Conservation (phyloP, 768 basidiomycete genomes). For the Kwoniella mangroviensis region DNA sequence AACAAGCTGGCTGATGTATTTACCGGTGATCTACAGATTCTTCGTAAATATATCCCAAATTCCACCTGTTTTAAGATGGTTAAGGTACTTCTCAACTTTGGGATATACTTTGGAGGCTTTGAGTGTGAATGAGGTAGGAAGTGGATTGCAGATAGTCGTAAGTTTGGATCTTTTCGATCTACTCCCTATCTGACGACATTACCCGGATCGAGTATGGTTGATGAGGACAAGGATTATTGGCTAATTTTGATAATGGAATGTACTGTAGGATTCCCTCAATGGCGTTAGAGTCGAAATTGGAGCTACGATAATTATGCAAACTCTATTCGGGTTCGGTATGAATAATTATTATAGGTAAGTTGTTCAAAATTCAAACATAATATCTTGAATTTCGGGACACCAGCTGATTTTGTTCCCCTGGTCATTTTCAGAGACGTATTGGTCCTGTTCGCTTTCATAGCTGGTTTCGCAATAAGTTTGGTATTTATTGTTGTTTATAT, state of each 20-base stretch:
- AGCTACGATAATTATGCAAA: slow-evolving; percentile 81
- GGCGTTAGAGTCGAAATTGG: slow-evolving; percentile 83
- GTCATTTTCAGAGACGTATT: slow-evolving; percentile 67
- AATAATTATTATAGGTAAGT: slow-evolving; percentile 76
- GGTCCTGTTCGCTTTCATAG: slow-evolving; percentile 82
- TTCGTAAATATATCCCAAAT: slow-evolving; percentile 85
- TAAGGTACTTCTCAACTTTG: slow-evolving; percentile 76
- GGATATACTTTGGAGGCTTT: slow-evolving; percentile 66
- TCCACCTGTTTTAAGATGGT: slow-evolving; percentile 89
- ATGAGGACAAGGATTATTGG: too few relatives aligned
- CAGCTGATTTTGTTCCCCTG: not conserved
- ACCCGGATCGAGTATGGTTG: not conserved
- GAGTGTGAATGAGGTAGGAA: slow-evolving; percentile 87
- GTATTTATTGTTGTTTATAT: slow-evolving; percentile 76
- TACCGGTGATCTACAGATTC: slow-evolving; percentile 60
- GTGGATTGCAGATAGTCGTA: slow-evolving; percentile 75
- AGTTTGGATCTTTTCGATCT: not conserved
- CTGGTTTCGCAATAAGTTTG: slow-evolving; percentile 74
- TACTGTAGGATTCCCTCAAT: slow-evolving; percentile 66
- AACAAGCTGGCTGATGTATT: slow-evolving; percentile 2
- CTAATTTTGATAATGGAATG: too few relatives aligned
- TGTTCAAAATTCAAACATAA: too few relatives aligned
- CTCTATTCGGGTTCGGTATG: slow-evolving; percentile 84
- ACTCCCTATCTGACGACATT: slow-evolving; percentile 8
- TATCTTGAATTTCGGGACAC: too few relatives aligned